These are phyloP conservation scores for Acanthamoeba castellanii DNA, from an alignment of 208 protist genomes.

Conservation along the genomic window DNA sequence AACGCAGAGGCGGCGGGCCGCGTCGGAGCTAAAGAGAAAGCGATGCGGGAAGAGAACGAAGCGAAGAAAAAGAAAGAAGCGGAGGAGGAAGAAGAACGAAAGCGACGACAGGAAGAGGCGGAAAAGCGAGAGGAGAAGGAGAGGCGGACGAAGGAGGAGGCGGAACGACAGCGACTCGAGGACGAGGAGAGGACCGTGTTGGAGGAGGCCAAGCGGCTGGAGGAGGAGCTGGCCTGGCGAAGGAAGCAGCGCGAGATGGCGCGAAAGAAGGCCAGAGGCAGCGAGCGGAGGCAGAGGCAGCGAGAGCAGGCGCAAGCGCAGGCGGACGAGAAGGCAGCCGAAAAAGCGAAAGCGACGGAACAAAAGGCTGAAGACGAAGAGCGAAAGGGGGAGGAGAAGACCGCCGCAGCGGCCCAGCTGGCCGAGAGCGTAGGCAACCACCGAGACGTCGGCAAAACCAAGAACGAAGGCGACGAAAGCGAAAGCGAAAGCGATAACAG, in stretches of 20 bases:
- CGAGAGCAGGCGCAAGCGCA: background rate
- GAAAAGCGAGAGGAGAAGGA: background rate
- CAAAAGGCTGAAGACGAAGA: background rate
- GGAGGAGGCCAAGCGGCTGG: slow-evolving; percentile 23
- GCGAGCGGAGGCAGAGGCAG: background rate
- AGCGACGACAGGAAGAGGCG: background rate
- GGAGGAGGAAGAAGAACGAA: background rate
- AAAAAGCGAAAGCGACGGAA: background rate
- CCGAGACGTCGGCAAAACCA: background rate
- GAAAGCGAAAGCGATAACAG: background rate
- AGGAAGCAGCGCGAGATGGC: slow-evolving; percentile 24
- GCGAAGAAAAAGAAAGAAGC: background rate
- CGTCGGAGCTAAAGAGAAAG: background rate
- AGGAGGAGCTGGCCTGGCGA: slow-evolving; percentile 47
- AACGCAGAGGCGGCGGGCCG: background rate
- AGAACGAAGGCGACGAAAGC: background rate
- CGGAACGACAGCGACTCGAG: slow-evolving; percentile 11
- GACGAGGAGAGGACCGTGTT: slow-evolving; percentile 48
- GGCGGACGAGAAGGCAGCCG: background rate
- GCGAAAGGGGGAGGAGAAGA: background rate
- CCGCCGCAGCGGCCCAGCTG: background rate
- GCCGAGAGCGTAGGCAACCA: background rate
- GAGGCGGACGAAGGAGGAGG: background rate
- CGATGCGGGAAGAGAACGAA: background rate
- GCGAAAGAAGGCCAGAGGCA: background rate